A percentile compares a stretch with the other conserved stretches of the same genome.
Conservation (phyloP, 2,329 filamentous ascomycete species). For the Pleomassaria siparia region DNA sequence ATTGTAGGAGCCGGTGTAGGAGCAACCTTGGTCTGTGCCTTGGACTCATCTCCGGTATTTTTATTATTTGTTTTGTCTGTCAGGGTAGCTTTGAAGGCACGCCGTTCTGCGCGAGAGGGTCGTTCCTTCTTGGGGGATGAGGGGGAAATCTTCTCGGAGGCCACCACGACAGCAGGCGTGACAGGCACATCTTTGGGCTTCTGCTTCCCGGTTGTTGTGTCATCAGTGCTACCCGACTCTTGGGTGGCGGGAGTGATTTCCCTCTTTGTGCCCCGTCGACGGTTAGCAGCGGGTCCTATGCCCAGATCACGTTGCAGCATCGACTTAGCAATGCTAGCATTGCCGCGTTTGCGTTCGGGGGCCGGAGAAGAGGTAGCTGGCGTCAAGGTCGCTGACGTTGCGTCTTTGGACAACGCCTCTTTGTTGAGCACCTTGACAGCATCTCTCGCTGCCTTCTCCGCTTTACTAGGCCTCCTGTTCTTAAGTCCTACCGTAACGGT, state of each 20-base stretch:
- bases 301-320: conserved; percentile 66
- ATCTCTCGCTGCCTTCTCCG: conserved; percentile 64
- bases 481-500: conserved; percentile 40
- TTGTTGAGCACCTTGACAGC: conserved; percentile 61
- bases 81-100: conserved; percentile 40
- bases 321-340: conserved; percentile 55
- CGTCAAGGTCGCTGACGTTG: conserved; percentile 39
- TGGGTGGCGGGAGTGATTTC: conserved; percentile 27
- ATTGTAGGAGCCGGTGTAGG: conserved; percentile 37
- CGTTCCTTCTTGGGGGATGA: conserved; percentile 41
- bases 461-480: conserved; percentile 37
- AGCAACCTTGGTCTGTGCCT: conserved; percentile 28
- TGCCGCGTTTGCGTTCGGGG: conserved; percentile 56
- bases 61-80: conserved; percentile 38
- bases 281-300: conserved; percentile 51
- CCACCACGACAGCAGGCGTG: conserved; percentile 14
- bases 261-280: conserved; percentile 43
- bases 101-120: conserved; percentile 41
- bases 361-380: conserved; percentile 39
- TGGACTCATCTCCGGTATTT: conserved; percentile 20
- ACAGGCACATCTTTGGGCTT: conserved; percentile 31
- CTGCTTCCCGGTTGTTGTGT: conserved; percentile 25
- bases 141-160: conserved; percentile 30
- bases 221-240: conserved; percentile 25
- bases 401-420: conserved; percentile 41